Evolutionary conservation across 176 grass and related monocot genomes (phyloP).

Genomic region (Triticum aestivum): DNA sequence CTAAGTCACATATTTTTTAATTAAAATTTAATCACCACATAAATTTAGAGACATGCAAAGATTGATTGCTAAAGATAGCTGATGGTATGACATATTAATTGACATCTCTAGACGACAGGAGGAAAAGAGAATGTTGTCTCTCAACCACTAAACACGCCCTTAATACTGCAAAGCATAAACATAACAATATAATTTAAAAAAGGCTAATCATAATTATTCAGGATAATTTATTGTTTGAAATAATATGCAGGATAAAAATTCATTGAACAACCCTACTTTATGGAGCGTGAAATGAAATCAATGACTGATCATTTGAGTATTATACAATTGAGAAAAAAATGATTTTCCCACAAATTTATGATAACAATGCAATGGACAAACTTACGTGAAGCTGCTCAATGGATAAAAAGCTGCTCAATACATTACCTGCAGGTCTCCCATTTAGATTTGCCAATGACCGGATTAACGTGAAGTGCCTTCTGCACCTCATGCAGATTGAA

Average conservation of each 20-base stretch:
- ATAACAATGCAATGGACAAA: not conserved
- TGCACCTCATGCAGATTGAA: constrained; percentile 94
- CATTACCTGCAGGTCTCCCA: constrained; percentile 98
- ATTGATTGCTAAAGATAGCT: not conserved
- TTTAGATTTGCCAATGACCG: constrained; percentile 59
- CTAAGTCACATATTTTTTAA: not conserved
- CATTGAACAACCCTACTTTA: not conserved
- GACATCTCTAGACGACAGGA: not conserved
- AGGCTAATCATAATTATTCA: not conserved
- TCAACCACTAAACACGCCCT: not conserved
- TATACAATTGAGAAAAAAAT: not conserved
- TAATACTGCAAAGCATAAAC: constrained; percentile 2
- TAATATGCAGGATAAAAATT: not conserved
- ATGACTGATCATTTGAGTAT: not conserved
- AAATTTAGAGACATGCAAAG: not conserved
- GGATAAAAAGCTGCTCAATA: constrained; percentile 3
- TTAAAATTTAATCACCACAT: not conserved
- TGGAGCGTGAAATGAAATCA: not conserved
- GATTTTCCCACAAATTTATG: not conserved
- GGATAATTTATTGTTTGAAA: too few relatives aligned
- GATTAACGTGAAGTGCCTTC: constrained; percentile 90
- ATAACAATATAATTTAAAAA: not conserved
- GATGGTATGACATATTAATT: not conserved
- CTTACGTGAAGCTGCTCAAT: not conserved
- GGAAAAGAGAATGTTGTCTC: not conserved